A percentile compares a stretch with the other conserved stretches of the same genome.
Evolutionary conservation across 1,284 basidiomycete species (phyloP).

Genomic region (Cutaneotrichosporon cavernicola): DNA sequence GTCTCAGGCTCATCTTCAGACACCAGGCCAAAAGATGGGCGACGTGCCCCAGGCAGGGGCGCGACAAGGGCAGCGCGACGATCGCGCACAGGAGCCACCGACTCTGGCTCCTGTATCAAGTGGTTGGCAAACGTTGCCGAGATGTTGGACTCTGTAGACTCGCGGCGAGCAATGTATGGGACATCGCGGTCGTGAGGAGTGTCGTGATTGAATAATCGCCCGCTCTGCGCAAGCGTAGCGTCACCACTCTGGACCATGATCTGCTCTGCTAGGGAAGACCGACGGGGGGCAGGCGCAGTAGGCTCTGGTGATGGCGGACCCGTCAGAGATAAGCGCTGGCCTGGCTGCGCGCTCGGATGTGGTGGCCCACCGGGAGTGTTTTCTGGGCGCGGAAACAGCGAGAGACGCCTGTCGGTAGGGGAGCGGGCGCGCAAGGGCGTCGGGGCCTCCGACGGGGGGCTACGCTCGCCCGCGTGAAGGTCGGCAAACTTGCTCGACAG

Average conservation of each 20-base stretch:
- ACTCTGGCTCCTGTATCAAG: conserved; percentile 1
- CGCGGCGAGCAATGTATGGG: conserved; percentile 27
- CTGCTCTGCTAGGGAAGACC: conserved; percentile 43
- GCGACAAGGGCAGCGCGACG: not conserved
- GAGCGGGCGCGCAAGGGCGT: conserved; percentile 20
- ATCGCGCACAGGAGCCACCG: not conserved
- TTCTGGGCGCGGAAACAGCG: conserved; percentile 14
- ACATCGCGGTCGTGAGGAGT: not conserved
- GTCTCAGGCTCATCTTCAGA: conserved; percentile 28
- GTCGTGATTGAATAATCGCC: conserved; percentile 8
- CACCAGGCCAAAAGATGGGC: conserved; percentile 6
- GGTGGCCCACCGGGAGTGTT: not conserved
- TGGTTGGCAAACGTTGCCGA: not conserved
- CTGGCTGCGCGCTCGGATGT: not conserved
- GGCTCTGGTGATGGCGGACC: conserved; percentile 35
- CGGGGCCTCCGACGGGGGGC: conserved; percentile 10
- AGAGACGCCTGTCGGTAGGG: conserved; percentile 27
- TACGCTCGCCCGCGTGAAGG: conserved; percentile 32
- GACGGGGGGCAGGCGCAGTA: conserved; percentile 20
- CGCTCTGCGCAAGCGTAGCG: conserved; percentile 29
- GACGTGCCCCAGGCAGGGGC: not conserved
- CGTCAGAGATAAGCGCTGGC: conserved; percentile 23
- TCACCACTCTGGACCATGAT: conserved; percentile 46
- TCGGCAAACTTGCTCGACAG: conserved; percentile 44
- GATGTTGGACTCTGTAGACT: conserved; percentile 32